Conservation (phyloP, 768 basidiomycete species). For the Pleurotus ostreatus region DNA sequence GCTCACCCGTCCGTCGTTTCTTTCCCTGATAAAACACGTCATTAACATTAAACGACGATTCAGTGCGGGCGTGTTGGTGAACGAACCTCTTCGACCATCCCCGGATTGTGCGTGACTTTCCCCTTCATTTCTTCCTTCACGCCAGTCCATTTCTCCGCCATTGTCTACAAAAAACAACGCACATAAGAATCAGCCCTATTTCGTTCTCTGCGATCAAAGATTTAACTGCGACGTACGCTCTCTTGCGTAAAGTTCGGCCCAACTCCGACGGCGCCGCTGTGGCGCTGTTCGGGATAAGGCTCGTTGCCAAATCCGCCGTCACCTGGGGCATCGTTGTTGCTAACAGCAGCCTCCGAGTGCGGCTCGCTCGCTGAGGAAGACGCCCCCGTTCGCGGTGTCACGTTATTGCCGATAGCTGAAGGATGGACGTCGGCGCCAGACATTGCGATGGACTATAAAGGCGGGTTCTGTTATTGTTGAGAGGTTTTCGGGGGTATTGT, state of each 20-base stretch:
- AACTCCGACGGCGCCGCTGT: conserved; percentile 40
- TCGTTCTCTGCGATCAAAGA: not conserved
- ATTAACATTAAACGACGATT: not conserved
- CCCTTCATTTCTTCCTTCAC: conserved; percentile 30
- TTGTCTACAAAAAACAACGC: conserved; percentile 13
- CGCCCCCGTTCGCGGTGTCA: not conserved
- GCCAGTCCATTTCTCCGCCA: conserved; percentile 29
- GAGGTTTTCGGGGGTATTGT: too few species aligned
- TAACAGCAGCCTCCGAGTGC: too few species aligned
- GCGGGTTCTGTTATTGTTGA: too few species aligned
- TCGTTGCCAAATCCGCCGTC: conserved; percentile 3
- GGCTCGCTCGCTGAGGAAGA: not conserved
- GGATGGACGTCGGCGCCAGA: conserved; percentile 6
- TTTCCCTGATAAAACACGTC: not conserved
- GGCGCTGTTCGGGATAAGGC: conserved; percentile 36
- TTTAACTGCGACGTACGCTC: conserved; percentile 23
- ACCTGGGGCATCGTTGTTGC: not conserved
- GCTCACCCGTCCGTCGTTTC: conserved; percentile 1
- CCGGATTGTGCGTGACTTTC: conserved; percentile 17
- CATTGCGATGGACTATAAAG: not conserved
- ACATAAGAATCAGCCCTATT: not conserved
- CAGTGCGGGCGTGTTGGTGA: not conserved
- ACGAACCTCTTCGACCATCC: conserved; percentile 3
- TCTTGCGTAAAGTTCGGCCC: conserved; percentile 35
- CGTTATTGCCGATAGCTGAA: not conserved